These are phyloP conservation scores for Penicillium maclennaniae DNA, from an alignment of 495 filamentous ascomycete genomes.

Conservation along the genomic window DNA sequence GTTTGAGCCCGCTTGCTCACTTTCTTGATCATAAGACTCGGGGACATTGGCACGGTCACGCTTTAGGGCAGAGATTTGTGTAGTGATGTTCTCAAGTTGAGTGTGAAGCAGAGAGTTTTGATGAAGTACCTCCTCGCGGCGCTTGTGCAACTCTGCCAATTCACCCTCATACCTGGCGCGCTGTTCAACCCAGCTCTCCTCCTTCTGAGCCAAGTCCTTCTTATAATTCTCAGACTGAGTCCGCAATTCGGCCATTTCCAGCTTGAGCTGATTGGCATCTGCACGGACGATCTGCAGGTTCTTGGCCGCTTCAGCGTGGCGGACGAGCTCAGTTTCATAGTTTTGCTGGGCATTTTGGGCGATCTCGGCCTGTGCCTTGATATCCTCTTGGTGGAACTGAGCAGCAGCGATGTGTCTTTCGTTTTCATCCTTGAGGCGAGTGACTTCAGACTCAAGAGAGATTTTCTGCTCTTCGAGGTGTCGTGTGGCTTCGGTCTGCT, in stretches of 20 bases:
- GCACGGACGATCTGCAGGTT: slow-evolving; percentile 69
- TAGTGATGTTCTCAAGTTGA: slow-evolving; percentile 76
- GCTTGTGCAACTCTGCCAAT: slow-evolving; percentile 67
- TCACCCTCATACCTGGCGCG: slow-evolving; percentile 79
- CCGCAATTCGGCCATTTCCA: slow-evolving; percentile 64
- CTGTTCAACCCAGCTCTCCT: slow-evolving; percentile 82
- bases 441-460: slow-evolving; percentile 67
- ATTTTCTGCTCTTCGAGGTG: slow-evolving; percentile 76
- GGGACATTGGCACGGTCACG: slow-evolving; percentile 58
- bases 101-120: slow-evolving; percentile 87
- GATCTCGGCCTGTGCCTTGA: slow-evolving; percentile 90
- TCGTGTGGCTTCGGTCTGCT: slow-evolving; percentile 68
- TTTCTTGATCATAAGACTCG: slow-evolving; percentile 39
- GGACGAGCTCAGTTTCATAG: slow-evolving; percentile 89
- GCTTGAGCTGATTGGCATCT: slow-evolving; percentile 77
- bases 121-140: slow-evolving; percentile 72
- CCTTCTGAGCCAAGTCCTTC: slow-evolving; percentile 69
- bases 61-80: slow-evolving; percentile 73
- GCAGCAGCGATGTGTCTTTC: slow-evolving; percentile 72
- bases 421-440: slow-evolving; percentile 80
- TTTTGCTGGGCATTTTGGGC: slow-evolving; percentile 88
- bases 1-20: slow-evolving; percentile 42
- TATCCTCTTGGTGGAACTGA: slow-evolving; percentile 81
- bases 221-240: slow-evolving; percentile 79
- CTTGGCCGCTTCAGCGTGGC: slow-evolving; percentile 90